Conservation (phyloP, 2,329 filamentous ascomycete species). For the Neoscytalidium dimidiatum region DNA sequence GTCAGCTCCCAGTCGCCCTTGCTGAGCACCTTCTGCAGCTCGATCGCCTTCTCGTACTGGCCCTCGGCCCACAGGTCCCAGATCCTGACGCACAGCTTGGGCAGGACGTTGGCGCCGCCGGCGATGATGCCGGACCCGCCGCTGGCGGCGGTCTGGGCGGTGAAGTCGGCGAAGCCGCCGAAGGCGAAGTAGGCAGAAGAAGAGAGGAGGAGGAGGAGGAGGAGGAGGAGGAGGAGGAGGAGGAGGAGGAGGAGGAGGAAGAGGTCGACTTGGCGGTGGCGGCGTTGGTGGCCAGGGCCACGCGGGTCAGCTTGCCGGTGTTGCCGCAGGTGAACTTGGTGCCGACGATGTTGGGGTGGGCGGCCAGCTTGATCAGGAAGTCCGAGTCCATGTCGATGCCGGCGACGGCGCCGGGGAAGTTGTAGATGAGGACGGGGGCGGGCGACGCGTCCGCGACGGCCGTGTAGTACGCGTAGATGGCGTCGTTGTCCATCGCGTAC, state of each 20-base stretch:
- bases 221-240: constrained; percentile 85
- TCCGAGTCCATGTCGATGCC: constrained; percentile 91
- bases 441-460: constrained; percentile 75
- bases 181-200: constrained; percentile 73
- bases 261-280: constrained; percentile 59
- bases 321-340: constrained; percentile 93
- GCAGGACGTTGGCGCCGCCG: constrained; percentile 82
- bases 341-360: constrained; percentile 81
- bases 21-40: constrained; percentile 74
- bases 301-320: constrained; percentile 84
- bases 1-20: constrained; percentile 82
- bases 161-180: constrained; percentile 86
- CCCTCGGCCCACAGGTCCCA: constrained; percentile 76
- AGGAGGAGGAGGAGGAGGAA: constrained; percentile 77
- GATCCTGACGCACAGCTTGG: constrained; percentile 76
- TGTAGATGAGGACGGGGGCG: constrained; percentile 82
- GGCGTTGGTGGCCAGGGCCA: constrained; percentile 71
- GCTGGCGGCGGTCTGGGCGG: constrained; percentile 74
- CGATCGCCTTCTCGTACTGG: constrained; percentile 72
- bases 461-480: constrained; percentile 72
- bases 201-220: too few species aligned
- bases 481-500: constrained; percentile 70
- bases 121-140: constrained; percentile 85
- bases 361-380: constrained; percentile 74
- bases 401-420: constrained; percentile 84